Base-by-base conservation (phyloP, 228 moss, liverwort and hornwort species). In the Sphagnum magellanicum region DNA sequence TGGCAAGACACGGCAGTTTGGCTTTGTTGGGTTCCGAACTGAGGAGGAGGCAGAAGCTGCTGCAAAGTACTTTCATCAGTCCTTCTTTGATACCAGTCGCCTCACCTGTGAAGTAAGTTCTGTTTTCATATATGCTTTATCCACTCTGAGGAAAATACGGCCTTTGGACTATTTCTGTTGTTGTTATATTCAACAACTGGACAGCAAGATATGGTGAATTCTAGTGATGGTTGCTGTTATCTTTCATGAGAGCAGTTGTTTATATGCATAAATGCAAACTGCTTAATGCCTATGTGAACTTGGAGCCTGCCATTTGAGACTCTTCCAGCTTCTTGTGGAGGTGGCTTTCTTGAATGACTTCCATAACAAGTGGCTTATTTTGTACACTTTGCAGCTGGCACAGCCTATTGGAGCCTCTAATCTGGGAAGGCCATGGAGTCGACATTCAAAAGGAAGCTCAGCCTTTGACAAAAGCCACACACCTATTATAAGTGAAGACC, bases 371-470 rank as follows among this genome's bases (percentile, higher is more conserved):
- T 14, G 5, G 61, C 61, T 62, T 46, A 62, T 62, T 62, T 62
- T 8, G 16, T 48, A 14, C 65, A 65, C 32, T 46, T n/a, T 63
- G 52, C 85, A 98, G 98, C 74, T 93, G 76, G 98, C 98, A 53
- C 87, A 92, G 63, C 79, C 85, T 8, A 81, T 93, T 58, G 92
- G 94, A 61, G 82, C 85, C 46, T 77, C 83, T 8, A 86, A 84
- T 71, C 82, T 98, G 14, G 90, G 91, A 52, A 93, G 90, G 67
- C 98, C 98, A 53, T 98, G 98, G 98, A 98, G 93, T 74, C 83
- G 93, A 68, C 92, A 98, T 82, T 98, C 93, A 16, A 84, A 93
- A 70, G 98, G 98, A 47, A 98, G 98, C 76, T 98, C 98, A 14
- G 85, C 79, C 57, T 98, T 87, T 61, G 74, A 79, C 63, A 64